Evolutionary conservation across 768 basidiomycete genomes (phyloP).

Genomic region (Ramaria sp.): DNA sequence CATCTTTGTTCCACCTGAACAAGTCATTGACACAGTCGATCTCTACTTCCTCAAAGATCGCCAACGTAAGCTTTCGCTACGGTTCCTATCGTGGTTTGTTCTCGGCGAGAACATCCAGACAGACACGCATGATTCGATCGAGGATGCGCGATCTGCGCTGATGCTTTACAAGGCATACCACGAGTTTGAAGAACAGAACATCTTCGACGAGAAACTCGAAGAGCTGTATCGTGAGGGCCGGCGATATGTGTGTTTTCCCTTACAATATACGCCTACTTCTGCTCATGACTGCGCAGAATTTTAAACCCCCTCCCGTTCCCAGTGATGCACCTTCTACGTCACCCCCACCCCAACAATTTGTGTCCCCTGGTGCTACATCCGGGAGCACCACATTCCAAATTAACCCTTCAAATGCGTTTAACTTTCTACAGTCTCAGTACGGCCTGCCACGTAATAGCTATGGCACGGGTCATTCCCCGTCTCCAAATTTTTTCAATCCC

Average conservation of each 20-base stretch:
- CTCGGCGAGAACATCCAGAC: constrained; percentile 85
- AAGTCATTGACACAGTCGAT: constrained; percentile 96
- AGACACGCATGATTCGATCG: constrained; percentile 96
- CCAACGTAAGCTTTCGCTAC: constrained; percentile 80
- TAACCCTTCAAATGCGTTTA: constrained; percentile 9
- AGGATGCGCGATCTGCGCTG: constrained; percentile 84
- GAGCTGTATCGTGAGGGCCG: constrained; percentile 71
- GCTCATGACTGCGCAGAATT: constrained; percentile 29
- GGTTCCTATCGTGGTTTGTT: constrained; percentile 93
- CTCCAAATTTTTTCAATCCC: constrained; percentile 33
- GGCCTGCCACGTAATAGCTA: constrained; percentile 1
- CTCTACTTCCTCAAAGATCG: constrained; percentile 79
- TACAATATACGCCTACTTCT: not conserved
- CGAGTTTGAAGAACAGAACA: constrained; percentile 58
- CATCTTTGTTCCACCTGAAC: constrained; percentile 89
- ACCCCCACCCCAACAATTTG: constrained; percentile 1
- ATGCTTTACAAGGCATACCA: constrained; percentile 76
- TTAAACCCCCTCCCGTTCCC: constrained; percentile 38
- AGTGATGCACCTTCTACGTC: not conserved
- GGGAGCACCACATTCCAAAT: not conserved
- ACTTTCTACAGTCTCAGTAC: constrained; percentile 7
- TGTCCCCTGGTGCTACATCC: not conserved
- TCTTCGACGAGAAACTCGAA: constrained; percentile 83
- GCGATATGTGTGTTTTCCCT: constrained; percentile 45
- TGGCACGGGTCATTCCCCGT: constrained; percentile 18